Evolutionary conservation across 495 filamentous ascomycete genomes (phyloP).

Genomic region (Pseudotulostoma volvatum): DNA sequence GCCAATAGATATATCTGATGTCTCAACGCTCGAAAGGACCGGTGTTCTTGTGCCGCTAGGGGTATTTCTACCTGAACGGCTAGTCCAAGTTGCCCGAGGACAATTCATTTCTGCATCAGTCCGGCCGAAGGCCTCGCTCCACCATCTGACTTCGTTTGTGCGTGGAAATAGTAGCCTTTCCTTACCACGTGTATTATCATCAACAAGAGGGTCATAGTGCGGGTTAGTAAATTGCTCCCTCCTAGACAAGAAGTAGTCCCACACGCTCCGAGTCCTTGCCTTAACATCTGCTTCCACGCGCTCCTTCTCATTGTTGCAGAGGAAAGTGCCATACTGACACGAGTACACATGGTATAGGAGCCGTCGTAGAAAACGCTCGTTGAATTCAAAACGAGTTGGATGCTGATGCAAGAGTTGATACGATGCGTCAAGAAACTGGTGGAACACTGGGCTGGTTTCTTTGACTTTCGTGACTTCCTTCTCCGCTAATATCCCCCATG

Average conservation of each 20-base stretch:
- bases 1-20: slow-evolving; percentile 19
- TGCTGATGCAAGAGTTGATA: slow-evolving; percentile 82
- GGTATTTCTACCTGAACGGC: slow-evolving; percentile 8
- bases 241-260: slow-evolving; percentile 82
- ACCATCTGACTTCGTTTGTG: slow-evolving; percentile 61
- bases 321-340: slow-evolving; percentile 92
- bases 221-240: slow-evolving; percentile 64
- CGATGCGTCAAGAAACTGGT: slow-evolving; percentile 92
- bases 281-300: slow-evolving; percentile 55
- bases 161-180: slow-evolving; percentile 76
- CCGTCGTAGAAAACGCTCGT: slow-evolving; percentile 81
- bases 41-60: slow-evolving; percentile 11
- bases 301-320: slow-evolving; percentile 89
- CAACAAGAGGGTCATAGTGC: slow-evolving; percentile 58
- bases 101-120: slow-evolving; percentile 89
- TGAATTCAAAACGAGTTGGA: slow-evolving; percentile 89
- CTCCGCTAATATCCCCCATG: slow-evolving; percentile 26
- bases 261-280: slow-evolving; percentile 72
- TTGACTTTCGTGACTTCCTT: slow-evolving; percentile 50
- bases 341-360: slow-evolving; percentile 89
- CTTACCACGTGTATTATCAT: slow-evolving; percentile 58
- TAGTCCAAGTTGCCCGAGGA: slow-evolving; percentile 12
- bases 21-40: slow-evolving; percentile 34
- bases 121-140: slow-evolving; percentile 74
- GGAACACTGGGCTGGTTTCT: slow-evolving; percentile 91